Base-by-base conservation (phyloP, 345 rosid genomes). In the Eucalyptus erythrocorys region DNA sequence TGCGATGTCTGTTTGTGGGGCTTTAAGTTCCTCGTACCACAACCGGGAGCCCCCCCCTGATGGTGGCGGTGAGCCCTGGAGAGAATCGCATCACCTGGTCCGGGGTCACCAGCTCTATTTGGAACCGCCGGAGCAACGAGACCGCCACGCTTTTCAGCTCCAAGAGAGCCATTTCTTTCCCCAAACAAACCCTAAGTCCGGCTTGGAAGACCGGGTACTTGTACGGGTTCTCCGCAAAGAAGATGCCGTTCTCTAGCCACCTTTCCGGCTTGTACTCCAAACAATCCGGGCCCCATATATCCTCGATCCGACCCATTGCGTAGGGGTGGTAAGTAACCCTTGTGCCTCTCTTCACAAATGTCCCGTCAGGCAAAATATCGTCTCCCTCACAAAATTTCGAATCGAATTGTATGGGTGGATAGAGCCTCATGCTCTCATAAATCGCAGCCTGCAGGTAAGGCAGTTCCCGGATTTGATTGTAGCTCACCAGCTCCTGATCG, bases 121-220 rank as follows among this genome's bases (percentile, higher is more conserved):
- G 86, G 66, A 94, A 96, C 45, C 87, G 86, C 61, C 93, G 92
- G 55, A 94, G 85, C 37, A 96, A 89, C 10, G 95, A 91, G 68
- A 94, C 90, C 2, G 94, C 94, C 48, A 95, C 95, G 26, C 90
- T 88, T 87, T 95, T 96, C 76, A 96, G 89, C 94, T 94, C 96
- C 89, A 94, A 48, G 30, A 96, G 88, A 4, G 96, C 98, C 94
- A 96, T 94, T 87, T 96, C 99, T 89, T 96, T 95, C 30, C 99
- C 99, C 82, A 96, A 87, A 48, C 99, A 96, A 37, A 91, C 94
- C 93, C 99, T 92, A 59, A 89, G 87, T 9, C 98, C 98, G 4
- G 95, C 97, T 55, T 96, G 98, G 32, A 95, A 96, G 88, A 96
- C 93, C 13, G 99, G 99, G 85, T 94, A 96, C 89, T 93, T 94